These are phyloP conservation scores for Torulaspora globosa DNA, from an alignment of 1,139 yeast species.

Conservation along the genomic window DNA sequence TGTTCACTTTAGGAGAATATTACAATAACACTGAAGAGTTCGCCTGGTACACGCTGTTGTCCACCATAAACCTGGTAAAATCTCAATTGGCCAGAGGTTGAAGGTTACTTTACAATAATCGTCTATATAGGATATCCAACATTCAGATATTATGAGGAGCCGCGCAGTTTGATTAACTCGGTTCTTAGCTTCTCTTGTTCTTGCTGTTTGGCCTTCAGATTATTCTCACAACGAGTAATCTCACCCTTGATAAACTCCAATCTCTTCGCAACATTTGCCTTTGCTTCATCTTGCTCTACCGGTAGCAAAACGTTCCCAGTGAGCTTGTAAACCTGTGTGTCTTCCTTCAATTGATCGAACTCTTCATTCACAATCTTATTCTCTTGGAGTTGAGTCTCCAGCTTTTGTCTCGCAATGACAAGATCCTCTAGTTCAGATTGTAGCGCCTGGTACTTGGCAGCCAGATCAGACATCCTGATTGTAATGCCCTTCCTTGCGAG, in stretches of 20 bases:
- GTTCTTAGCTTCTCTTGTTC: constrained; percentile 49
- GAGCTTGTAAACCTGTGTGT: constrained; percentile 75
- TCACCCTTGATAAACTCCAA: constrained; percentile 80
- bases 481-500: not conserved
- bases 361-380: constrained; percentile 87
- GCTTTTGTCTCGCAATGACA: constrained; percentile 58
- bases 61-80: constrained; percentile 62
- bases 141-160: constrained; percentile 1
- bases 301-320: constrained; percentile 92
- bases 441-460: constrained; percentile 32
- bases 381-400: constrained; percentile 82
- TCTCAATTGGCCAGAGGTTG: constrained; percentile 67
- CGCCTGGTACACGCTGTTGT: constrained; percentile 64
- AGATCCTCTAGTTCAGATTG: constrained; percentile 47
- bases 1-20: constrained; percentile 53
- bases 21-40: constrained; percentile 70
- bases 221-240: constrained; percentile 62
- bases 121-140: not conserved
- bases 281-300: constrained; percentile 79
- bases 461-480: constrained; percentile 23
- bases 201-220: constrained; percentile 51
- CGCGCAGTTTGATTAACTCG: constrained; percentile 39
- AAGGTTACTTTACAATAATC: constrained; percentile 6
- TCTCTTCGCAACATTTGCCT: constrained; percentile 76
- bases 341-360: constrained; percentile 56